Evolutionary conservation across 345 rosid genomes (phyloP).

Genomic region (Acer campestre): DNA sequence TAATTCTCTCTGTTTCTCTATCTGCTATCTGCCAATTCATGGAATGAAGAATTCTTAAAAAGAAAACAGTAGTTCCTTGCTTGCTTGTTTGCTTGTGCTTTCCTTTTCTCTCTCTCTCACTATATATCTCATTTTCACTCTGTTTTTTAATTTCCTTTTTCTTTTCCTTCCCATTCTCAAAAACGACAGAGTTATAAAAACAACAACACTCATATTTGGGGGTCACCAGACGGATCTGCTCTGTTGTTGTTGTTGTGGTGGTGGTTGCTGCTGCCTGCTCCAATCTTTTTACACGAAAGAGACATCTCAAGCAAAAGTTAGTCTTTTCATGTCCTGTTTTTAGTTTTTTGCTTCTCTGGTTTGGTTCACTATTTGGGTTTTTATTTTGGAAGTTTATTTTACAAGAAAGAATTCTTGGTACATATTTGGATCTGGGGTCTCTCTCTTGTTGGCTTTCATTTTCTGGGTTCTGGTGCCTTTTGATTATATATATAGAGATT

Average conservation of each 20-base stretch:
- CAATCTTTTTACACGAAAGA: conserved; percentile 28
- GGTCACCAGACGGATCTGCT: conserved; percentile 18
- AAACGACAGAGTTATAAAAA: conserved; percentile 15
- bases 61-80: neutral
- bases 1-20: conserved; percentile 5
- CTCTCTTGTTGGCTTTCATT: conserved; percentile 35
- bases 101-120: neutral
- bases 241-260: neutral
- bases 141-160: neutral
- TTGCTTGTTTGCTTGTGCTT: conserved; percentile 5
- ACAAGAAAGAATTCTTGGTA: neutral
- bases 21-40: conserved; percentile 14
- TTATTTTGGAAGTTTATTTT: conserved; percentile 11
- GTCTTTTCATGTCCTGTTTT: neutral
- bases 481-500: neutral
- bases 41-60: conserved; percentile 27
- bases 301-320: conserved; percentile 33
- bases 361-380: neutral
- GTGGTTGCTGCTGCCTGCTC: conserved; percentile 22
- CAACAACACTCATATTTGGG: conserved; percentile 1
- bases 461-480: conserved; percentile 28
- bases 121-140: neutral
- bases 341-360: conserved; percentile 2
- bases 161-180: conserved; percentile 16
- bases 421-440: conserved; percentile 24